These are phyloP conservation scores for Phaseolus lunatus DNA, from an alignment of 306 rosid genomes.

Conservation along the genomic window DNA sequence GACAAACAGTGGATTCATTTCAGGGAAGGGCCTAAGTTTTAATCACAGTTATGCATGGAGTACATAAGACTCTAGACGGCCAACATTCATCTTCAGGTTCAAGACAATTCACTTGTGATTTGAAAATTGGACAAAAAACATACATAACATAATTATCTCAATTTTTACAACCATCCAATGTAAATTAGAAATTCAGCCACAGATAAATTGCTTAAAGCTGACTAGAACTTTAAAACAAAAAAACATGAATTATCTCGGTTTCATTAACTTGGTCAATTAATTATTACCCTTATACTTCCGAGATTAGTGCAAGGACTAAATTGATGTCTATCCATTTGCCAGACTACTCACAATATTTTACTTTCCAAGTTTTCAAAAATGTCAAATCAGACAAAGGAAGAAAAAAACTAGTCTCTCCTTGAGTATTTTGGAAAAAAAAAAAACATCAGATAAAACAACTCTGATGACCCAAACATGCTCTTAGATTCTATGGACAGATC, in stretches of 20 bases:
- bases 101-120: neutral
- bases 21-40: slow-evolving; percentile 27
- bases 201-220: neutral
- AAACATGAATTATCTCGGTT: neutral
- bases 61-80: neutral
- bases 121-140: neutral
- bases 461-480: slow-evolving; percentile 2
- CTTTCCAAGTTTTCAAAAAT: neutral
- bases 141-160: neutral
- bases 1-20: slow-evolving; percentile 28
- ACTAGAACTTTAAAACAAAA: neutral
- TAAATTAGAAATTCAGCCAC: slow-evolving; percentile 26
- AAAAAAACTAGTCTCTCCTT: neutral
- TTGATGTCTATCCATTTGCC: slow-evolving; percentile 5
- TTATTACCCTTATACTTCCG: neutral
- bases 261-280: neutral
- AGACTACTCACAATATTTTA: neutral
- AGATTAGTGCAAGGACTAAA: neutral
- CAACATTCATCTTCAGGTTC: slow-evolving; percentile 1
- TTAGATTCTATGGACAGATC: neutral
- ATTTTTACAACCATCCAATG: neutral
- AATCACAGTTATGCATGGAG: slow-evolving; percentile 10
- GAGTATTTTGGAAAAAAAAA: slow-evolving; percentile 5
- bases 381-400: slow-evolving; percentile 28
- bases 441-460: neutral